Evolutionary conservation across 2,329 filamentous ascomycete genomes (phyloP).

Genomic region (Didymella sp.): DNA sequence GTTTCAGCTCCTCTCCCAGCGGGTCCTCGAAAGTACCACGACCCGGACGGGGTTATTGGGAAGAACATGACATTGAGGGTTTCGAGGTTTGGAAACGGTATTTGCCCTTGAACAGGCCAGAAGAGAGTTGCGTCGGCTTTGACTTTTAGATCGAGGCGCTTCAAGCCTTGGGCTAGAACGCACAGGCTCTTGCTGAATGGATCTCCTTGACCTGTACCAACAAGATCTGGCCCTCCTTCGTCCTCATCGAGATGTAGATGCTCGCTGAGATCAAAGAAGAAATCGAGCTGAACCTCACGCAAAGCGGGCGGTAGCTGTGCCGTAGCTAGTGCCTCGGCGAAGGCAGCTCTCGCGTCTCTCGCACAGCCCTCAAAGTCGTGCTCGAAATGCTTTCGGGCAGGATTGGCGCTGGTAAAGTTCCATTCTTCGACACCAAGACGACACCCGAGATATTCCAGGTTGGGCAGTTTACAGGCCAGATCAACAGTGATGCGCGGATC

Average conservation of each 20-base stretch:
- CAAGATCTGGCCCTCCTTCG: background rate
- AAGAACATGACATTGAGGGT: background rate
- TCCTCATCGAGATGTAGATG: background rate
- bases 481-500: background rate
- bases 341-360: background rate
- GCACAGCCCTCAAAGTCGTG: background rate
- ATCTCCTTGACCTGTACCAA: background rate
- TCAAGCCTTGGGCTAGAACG: background rate
- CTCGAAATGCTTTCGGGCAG: background rate
- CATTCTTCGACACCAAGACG: background rate
- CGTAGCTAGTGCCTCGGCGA: background rate
- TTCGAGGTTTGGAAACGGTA: background rate
- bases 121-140: background rate
- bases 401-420: background rate
- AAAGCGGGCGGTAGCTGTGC: background rate
- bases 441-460: background rate
- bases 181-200: background rate
- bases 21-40: background rate
- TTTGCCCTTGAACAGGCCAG: background rate
- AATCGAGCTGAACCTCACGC: background rate
- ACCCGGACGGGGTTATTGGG: background rate
- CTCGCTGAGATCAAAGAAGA: background rate
- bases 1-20: background rate
- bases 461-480: background rate
- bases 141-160: background rate